Evolutionary conservation across 2,329 filamentous ascomycete species (phyloP), one percentile per base, ranked within the genome.

Genomic region (Colletotrichum siamense): DNA sequence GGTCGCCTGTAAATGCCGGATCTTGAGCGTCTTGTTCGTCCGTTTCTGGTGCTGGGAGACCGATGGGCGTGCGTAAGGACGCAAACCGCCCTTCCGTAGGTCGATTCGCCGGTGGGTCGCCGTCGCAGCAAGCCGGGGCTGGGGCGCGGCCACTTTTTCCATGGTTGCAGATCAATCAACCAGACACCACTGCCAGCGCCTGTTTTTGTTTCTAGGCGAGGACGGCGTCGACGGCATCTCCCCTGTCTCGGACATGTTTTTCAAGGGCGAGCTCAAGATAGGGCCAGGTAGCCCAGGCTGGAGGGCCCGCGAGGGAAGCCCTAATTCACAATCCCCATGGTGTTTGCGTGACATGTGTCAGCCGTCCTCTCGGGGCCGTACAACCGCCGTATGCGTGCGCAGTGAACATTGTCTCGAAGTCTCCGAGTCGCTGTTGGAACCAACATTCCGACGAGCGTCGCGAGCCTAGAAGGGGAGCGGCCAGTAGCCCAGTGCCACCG

Each of bases 301-400:
- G 61, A 34, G 36, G 26, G n/a, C 6, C 59, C 39, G n/a, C 44
- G 49, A 74, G 64, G 49, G 49, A 69, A 74, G 70, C 71, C 57
- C 74, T 49, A 76, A 69, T 30, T 32, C 24, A n/a, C 15, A 18
- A 49, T 10, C 9, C 28, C 65, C 34, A 36, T 61, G 59, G 44
- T 69, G 34, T 74, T 74, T 39, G 44, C 62, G 18, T 74, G 71
- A 61, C 74, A 69, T 76, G 70, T 76, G 74, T 65, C 71, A 76
- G 26, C 61, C 26, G 34, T 32, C 44, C 39, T 24, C 59, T 26
- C 39, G 28, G 24, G 26, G 59, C 18, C 71, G 28, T 63, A 44
- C 49, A 32, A 36, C 66, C 24, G 32, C 28, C 59, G 28, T 62
- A 59, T 26, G 26, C 55, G 22, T 32, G 55, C 55, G 55, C 28